Evolutionary conservation across 768 basidiomycete genomes (phyloP).

Genomic region (Lentinus brumalis): DNA sequence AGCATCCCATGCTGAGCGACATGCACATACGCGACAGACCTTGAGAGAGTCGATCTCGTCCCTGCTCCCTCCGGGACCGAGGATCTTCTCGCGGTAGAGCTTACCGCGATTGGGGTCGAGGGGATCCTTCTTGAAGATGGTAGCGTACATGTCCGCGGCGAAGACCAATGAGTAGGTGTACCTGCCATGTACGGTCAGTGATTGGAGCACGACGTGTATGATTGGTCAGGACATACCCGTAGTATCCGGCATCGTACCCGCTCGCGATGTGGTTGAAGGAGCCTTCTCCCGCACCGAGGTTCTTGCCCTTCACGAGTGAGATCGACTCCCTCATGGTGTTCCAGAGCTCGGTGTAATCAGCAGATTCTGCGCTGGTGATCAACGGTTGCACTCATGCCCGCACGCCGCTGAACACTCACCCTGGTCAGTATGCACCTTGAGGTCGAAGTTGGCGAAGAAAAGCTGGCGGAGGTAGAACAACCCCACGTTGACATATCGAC

Average conservation of each 20-base stretch:
- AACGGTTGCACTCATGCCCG: background rate
- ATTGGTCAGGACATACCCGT: slow-evolving; percentile 48
- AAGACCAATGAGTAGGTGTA: slow-evolving; percentile 73
- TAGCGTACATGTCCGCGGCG: slow-evolving; percentile 61
- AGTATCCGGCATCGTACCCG: slow-evolving; percentile 73
- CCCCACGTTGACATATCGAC: slow-evolving; percentile 77
- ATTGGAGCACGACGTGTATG: background rate
- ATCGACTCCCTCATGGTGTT: slow-evolving; percentile 68
- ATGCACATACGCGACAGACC: slow-evolving; percentile 37
- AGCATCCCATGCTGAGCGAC: background rate
- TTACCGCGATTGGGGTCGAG: slow-evolving; percentile 67
- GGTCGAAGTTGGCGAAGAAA: slow-evolving; percentile 81
- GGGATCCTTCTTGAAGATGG: slow-evolving; percentile 82
- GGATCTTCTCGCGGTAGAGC: slow-evolving; percentile 74
- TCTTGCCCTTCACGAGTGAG: slow-evolving; percentile 65
- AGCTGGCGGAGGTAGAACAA: slow-evolving; percentile 81
- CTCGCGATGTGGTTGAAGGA: slow-evolving; percentile 78
- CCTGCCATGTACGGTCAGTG: slow-evolving; percentile 9
- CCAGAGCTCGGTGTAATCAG: slow-evolving; percentile 82
- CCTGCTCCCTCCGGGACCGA: slow-evolving; percentile 71
- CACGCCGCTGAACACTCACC: slow-evolving; percentile 36
- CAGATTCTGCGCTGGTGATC: slow-evolving; percentile 42
- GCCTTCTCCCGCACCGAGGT: slow-evolving; percentile 68
- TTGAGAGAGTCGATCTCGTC: slow-evolving; percentile 82
- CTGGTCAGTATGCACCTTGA: slow-evolving; percentile 72